Base-by-base conservation (phyloP, 2,329 filamentous ascomycete genomes). In the Microascus cirrosus region DNA sequence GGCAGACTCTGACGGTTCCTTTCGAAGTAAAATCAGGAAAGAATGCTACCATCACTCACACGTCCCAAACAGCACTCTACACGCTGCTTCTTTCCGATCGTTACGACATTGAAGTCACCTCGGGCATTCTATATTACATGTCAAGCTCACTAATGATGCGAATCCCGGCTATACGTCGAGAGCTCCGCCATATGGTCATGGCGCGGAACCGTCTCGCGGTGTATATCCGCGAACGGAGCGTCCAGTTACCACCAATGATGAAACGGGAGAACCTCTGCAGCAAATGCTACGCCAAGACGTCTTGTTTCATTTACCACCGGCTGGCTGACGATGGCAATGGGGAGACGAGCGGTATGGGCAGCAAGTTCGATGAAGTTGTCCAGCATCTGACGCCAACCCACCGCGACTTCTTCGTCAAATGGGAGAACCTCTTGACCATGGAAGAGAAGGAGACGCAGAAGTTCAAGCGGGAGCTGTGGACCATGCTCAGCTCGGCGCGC, bases 1-100 rank as follows among this genome's bases (percentile, higher is more conserved):
- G 76, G 53, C 83, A 83, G 60, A 89, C 82, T 5, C 75, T 97
- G 61, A 92, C 92, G 0, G 89, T 96, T 3, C 94, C 94, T 0
- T 90, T 99, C 62, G 94, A 99, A 68, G 82, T 99, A 65, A 99
- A 99, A 72, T 97, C 94, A 0, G 94, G 94, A 35, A 91, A 87
- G 67, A 89, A 89, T 62, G 85, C 86, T 28, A 95, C 85, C 63
- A 83, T 86, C 63, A 86, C 84, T 57, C 94, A 99, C 71, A 85
- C 91, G 68, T 93, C 93, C 1, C 94, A 99, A 71, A 99, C 94
- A 6, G 90, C 92, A 28, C 78, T 99, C 22, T 99, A 99, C 68
- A 97, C 94, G 50, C 76, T 99, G 28, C 76, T 99, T 15, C 77
- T 99, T 55, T 95, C 92, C 22, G 93, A 99, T 72, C 85, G 94